These are phyloP conservation scores for Cicer pinnatifidum DNA, from an alignment of 306 rosid genomes.

Conservation along the genomic window DNA sequence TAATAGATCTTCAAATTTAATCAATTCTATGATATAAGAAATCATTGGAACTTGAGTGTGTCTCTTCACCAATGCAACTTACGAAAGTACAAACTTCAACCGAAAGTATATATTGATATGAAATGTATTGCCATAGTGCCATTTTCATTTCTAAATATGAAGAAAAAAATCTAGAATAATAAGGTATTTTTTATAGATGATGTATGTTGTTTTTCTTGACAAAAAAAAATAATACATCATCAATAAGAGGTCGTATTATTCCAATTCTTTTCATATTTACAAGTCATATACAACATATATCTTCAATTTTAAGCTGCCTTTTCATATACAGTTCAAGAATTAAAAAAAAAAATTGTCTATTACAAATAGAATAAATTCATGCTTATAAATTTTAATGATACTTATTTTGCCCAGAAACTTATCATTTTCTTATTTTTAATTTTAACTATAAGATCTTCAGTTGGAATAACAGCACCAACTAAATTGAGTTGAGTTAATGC, in stretches of 20 bases:
- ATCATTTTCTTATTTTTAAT: constrained; percentile 47
- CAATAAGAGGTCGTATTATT: no score
- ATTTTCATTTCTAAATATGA: constrained; percentile 8
- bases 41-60: background rate
- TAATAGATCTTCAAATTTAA: background rate
- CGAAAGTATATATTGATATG: background rate
- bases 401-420: constrained; percentile 33
- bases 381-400: background rate
- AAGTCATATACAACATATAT: background rate
- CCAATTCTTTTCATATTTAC: no score
- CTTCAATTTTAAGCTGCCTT: background rate
- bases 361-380: background rate
- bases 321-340: constrained; percentile 29
- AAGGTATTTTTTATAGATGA: background rate
- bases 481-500: constrained; percentile 46
- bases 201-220: background rate
- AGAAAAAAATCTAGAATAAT: background rate
- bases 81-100: background rate
- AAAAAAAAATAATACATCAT: no score
- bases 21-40: background rate
- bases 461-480: constrained; percentile 47
- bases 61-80: background rate
- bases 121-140: background rate
- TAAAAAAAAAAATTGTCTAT: constrained; percentile 17
- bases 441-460: constrained; percentile 44